Evolutionary conservation across 306 rosid species (phyloP).

Genomic region (Macrotyloma uniflorum): DNA sequence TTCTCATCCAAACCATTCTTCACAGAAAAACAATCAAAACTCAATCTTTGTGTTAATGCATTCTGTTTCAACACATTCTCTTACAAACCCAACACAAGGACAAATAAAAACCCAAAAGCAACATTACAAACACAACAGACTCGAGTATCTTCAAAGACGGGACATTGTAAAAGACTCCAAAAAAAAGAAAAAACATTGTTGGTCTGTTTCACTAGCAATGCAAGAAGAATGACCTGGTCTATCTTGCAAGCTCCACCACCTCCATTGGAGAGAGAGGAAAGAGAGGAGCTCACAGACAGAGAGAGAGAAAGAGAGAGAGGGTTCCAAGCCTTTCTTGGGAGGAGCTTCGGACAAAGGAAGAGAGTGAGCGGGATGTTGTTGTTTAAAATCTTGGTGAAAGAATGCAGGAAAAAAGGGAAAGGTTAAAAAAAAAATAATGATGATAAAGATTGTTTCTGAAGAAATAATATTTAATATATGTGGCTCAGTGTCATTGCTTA

Average conservation of each 20-base stretch:
- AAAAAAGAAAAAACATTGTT: not conserved
- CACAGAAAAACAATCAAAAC: constrained; percentile 15
- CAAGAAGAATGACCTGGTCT: constrained; percentile 55
- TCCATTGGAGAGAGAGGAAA: constrained; percentile 45
- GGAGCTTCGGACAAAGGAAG: constrained; percentile 26
- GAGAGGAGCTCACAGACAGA: constrained; percentile 42
- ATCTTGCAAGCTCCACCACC: constrained; percentile 44
- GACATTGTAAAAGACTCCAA: not conserved
- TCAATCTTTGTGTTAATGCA: constrained; percentile 31
- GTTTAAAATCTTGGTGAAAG: constrained; percentile 37
- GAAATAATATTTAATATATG: not conserved
- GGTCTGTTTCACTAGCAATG: not conserved
- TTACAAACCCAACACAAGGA: not conserved
- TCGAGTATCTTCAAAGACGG: not conserved
- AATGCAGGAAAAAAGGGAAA: not conserved
- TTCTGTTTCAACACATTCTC: not conserved
- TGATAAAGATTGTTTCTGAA: not conserved
- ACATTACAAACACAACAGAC: not conserved
- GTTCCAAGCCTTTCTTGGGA: constrained; percentile 6
- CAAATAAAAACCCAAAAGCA: not conserved
- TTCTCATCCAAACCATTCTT: constrained; percentile 5
- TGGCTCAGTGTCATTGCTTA: not conserved
- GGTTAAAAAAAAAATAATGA: not conserved
- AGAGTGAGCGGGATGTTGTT: constrained; percentile 38
- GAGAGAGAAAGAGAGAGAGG: not conserved